Base-by-base conservation (phyloP, 805 yeast genomes). In the Blastobotrys mokoenaii region DNA sequence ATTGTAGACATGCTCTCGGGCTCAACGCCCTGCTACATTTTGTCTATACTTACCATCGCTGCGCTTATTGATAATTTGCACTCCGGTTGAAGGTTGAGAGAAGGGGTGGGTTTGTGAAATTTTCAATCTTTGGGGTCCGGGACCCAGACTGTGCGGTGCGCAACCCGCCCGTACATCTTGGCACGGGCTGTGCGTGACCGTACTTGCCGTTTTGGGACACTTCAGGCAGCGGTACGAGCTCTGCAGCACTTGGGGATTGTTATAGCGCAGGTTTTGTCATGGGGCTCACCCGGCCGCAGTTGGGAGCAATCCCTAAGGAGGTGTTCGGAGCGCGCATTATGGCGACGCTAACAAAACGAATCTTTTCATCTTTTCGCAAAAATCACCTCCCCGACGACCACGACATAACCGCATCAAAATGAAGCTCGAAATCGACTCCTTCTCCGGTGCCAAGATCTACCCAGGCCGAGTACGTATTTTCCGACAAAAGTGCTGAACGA, bases 361-460 rank as follows among this genome's bases (percentile, higher is more conserved):
- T 22, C 27, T 22, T 22, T 22, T 22, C 27, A 22, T 22, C 27
- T 22, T 22, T 17, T 15, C 12, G 18, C 38, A 34, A 14, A 14
- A 14, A 34, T 17, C 14, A 20, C 14, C 40, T 12, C 22, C 31
- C 40, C 17, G 17, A 15, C 43, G 46, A 35, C 31, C 16, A 30
- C 48, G 29, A 40, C 18, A 33, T 27, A 16, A 25, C 20, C 38
- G 39, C 18, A 25, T 40, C 40, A 52, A 66, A 77, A 93, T 93
- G 98, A 93, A 93, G 95, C 86, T 93, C 76, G 98, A 93, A 84
- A 78, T 90, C 79, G 97, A 93, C 76, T 85, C 97, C 70, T 93
- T 93, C 80, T 90, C 98, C 67, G 98, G 98, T 74, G 76, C 90
- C 69, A 93, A 90, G 79, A 90, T 93, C 82, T 93, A 90, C 95